Evolutionary conservation across 805 yeast species (phyloP), one percentile per base, ranked within the genome.

Genomic region (Saccharomycopsis sp.): DNA sequence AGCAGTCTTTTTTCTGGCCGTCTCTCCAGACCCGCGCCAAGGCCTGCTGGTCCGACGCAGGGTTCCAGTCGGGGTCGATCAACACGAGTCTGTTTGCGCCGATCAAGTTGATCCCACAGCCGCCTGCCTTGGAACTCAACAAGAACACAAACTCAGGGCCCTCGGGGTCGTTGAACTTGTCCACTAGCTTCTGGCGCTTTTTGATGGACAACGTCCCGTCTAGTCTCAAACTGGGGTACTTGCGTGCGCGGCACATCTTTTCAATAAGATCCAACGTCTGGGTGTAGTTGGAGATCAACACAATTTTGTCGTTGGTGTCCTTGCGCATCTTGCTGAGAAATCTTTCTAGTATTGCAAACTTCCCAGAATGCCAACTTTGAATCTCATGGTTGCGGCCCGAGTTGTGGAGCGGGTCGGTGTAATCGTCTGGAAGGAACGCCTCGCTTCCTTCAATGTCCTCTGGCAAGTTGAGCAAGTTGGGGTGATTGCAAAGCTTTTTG

Each of bases 21-120:
- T 92, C 98, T 52, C 98, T 67, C 55, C 89, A 95, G 5, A 92
- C 78, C 48, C 98, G 64, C 1, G 96, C 95, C 94, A 89, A 84
- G 0, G 96, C 95, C 57, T 92, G 98, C 25, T 82, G 58, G 54
- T 92, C 98, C 9, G 80, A 69, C 0, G 96, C 75, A 0, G 98
- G 98, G 49, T 92, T 92, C 98, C 98, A 92, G 54, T 92, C 97
- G 49, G 92, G 85, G 56, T 92, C 98, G 54, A 84, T 81, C 17
- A 92, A 61, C 4, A 92, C 69, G 30, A 92, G 61, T 20, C 97
- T 62, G 2, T 50, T 0, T 0, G 94, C 98, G 0, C 97, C 98
- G 25, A 92, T 89, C 52, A 92, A 70, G 58, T 92, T 92, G 53
- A 92, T 85, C 62, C 98, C 98, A 67, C 98, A 92, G 1, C 98